Base-by-base conservation (phyloP, 2,329 filamentous ascomycete genomes). In the Plectosphaerella cucumerina region DNA sequence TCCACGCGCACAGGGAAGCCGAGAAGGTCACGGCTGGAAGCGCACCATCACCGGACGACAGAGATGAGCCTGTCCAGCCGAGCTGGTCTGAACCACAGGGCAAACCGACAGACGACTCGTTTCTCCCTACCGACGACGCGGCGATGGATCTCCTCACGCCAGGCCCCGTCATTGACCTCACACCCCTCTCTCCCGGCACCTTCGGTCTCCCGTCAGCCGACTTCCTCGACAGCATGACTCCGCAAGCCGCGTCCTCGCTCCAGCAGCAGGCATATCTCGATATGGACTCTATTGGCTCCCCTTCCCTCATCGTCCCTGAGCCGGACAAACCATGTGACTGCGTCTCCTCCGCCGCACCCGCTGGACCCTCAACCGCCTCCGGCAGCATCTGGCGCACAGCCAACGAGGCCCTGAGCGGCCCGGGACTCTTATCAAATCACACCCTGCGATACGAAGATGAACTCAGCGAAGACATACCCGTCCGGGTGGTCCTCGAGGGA, bases 141-240 rank as follows among this genome's bases (percentile, higher is more conserved):
- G 14, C 17, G 17, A 31, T 31, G 26, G 26, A 31, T 31, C 26
- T 31, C 12, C 26, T 31, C 8, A 31, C 26, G 26, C 26, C 26
- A 8, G 26, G 26, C n/a, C n/a, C n/a, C 12, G 26, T 11, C 26
- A 31, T 31, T 11, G 26, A 31, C 26, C 26, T 31, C 26, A 31
- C 26, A 11, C 26, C 26, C 26, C 26, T 31, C 26, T 31, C 26
- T 8, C 3, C 26, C 26, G 26, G 26, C 26, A 45, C 23, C 26
- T 45, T 33, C 8, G 26, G 26, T 11, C 26, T 31, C 6, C 26
- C 26, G 8, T 10, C 43, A 4, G 12, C 92, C 18, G 11, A 21
- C 26, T 22, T 20, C 18, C 10, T 47, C 15, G 23, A 18, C 9
- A 10, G n/a, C 26, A n/a, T 15, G 26, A 4, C 17, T 35, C 26